Evolutionary conservation across 2,329 filamentous ascomycete species (phyloP).

Genomic region (Xylaria sp.): DNA sequence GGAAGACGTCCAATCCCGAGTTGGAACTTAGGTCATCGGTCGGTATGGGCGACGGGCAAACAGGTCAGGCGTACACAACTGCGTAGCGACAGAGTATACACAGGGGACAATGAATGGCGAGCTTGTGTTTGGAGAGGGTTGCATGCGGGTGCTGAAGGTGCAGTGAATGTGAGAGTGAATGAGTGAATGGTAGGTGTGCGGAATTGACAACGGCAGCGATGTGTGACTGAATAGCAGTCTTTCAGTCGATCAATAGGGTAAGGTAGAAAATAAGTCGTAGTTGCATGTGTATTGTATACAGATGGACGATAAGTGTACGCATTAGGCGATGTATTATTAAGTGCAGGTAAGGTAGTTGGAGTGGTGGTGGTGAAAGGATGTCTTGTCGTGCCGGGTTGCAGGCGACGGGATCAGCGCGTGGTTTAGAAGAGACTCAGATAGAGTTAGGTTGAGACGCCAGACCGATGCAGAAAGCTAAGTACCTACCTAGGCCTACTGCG

Average conservation of each 20-base stretch:
- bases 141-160: slow-evolving; percentile 17
- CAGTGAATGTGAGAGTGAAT: too few species aligned
- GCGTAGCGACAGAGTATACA: not conserved
- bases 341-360: not conserved
- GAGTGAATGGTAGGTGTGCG: not conserved
- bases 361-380: slow-evolving; percentile 5
- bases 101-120: not conserved
- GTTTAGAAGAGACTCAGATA: slow-evolving; percentile 6
- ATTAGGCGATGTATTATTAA: not conserved
- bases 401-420: slow-evolving; percentile 27
- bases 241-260: too few species aligned
- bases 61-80: slow-evolving; percentile 3
- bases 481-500: too few species aligned
- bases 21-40: slow-evolving; percentile 5
- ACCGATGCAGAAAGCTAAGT: slow-evolving; percentile 6
- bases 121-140: slow-evolving; percentile 1
- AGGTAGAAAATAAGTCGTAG: not conserved
- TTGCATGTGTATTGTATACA: not conserved
- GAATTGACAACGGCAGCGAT: not conserved
- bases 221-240: not conserved
- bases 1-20: not conserved
- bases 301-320: too few species aligned
- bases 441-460: slow-evolving; percentile 9
- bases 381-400: slow-evolving; percentile 12
- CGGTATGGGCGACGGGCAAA: not conserved